Evolutionary conservation across 2,329 filamentous ascomycete genomes (phyloP), one percentile per base, ranked within the genome.

Genomic region (Metarhizium guizhouense): DNA sequence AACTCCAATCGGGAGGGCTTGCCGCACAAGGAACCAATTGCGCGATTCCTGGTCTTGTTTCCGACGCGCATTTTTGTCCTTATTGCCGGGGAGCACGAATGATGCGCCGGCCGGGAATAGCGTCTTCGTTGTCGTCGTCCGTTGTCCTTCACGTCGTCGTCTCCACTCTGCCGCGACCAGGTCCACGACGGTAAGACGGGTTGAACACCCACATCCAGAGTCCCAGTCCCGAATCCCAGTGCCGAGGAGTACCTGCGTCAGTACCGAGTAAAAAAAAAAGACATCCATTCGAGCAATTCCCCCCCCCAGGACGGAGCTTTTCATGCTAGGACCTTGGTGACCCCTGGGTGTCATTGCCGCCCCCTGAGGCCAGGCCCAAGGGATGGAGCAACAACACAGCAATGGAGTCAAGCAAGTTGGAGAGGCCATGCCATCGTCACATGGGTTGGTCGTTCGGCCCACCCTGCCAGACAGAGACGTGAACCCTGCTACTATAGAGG

Each of bases 401-500:
- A 45, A 54, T 29, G 47, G 32, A 13, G 45, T 48, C 16, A 51
- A 54, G 38, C 11, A 3, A 3, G 11, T 40, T 16, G 38, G 40
- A 13, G 55, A 36, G 47, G 45, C 56, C 13, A 49, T 43, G 36
- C 29, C 52, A 16, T 32, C 45, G 20, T 42, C 54, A 18, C 48
- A 42, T 34, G 51, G 32, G 48, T 56, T 60, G 51, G 53, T 57
- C 45, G 55, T 57, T 40, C 62, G 61, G 30, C 64, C 63, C 42
- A 58, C 71, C 20, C 71, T 93, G 51, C 92, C 92, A 7, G 76
- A 84, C 55, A 82, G 80, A 59, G 75, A 84, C 58, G 84, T 95
- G 34, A 85, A 82, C 3, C 80, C 83, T 62, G 80, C 81, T 2
- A 87, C 80, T 13, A 85, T 96, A 60, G 88, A 92, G 65, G 84